These are phyloP conservation scores for Antitrichia curtipendula DNA, from an alignment of 225 moss, liverwort and hornwort species.

Conservation along the genomic window DNA sequence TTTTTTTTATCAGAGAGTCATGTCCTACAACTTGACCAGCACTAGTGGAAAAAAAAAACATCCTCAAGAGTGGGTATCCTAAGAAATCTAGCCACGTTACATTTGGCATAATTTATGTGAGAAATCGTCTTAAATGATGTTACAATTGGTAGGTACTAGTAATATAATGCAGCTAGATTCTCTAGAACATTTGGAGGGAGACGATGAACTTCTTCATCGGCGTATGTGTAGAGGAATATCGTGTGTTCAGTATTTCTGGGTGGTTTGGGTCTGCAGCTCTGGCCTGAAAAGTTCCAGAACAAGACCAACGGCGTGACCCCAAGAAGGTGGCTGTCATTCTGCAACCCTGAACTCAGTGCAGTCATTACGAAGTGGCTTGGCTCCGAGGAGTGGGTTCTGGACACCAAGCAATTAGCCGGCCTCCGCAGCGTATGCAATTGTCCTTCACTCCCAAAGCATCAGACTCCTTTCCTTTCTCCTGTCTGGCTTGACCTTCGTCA, in stretches of 20 bases:
- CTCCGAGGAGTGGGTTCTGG: constrained; percentile 82
- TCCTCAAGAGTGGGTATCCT: neutral
- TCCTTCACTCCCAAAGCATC: neutral
- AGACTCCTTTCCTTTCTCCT: neutral
- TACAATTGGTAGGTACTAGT: neutral
- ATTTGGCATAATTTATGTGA: neutral
- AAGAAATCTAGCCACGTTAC: neutral
- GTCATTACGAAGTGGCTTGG: constrained; percentile 97
- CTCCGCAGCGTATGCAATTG: constrained; percentile 43
- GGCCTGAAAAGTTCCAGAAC: constrained; percentile 97
- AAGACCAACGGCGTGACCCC: constrained; percentile 99
- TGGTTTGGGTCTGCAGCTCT: constrained; percentile 36
- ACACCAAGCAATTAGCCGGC: constrained; percentile 64
- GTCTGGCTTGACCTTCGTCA: neutral
- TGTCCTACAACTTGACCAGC: neutral
- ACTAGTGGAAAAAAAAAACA: neutral
- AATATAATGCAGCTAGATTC: neutral
- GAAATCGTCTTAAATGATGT: neutral
- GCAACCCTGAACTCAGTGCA: constrained; percentile 86
- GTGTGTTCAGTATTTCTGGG: neutral
- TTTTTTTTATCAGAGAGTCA: neutral
- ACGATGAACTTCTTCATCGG: neutral
- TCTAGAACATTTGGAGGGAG: neutral
- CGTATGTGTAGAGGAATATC: neutral
- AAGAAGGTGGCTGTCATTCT: constrained; percentile 81